Evolutionary conservation across 2,329 filamentous ascomycete genomes (phyloP).

Genomic region (Colletotrichum truncatum): DNA sequence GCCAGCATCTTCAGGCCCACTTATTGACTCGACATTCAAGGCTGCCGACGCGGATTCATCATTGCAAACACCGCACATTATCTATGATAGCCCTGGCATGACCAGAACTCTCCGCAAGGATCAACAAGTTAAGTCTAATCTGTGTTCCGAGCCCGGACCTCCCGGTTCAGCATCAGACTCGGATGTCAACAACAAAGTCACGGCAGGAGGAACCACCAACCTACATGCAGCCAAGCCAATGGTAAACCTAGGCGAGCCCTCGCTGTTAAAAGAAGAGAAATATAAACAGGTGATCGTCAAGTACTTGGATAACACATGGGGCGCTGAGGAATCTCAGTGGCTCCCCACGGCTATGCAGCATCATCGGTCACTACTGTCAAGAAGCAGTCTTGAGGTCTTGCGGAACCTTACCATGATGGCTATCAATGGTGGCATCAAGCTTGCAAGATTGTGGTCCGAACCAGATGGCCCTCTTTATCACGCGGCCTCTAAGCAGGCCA

Average conservation of each 20-base stretch:
- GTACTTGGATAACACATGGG: slow-evolving; percentile 10
- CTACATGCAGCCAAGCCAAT: too few relatives aligned
- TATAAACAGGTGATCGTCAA: neutral
- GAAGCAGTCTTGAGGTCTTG: slow-evolving; percentile 9
- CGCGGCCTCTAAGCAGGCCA: neutral
- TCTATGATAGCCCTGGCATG: neutral
- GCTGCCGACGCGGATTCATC: neutral
- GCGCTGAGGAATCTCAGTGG: slow-evolving; percentile 3
- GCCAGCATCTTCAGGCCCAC: neutral
- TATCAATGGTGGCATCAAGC: neutral
- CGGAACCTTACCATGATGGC: slow-evolving; percentile 4
- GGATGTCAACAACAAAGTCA: too few relatives aligned
- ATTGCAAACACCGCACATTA: neutral
- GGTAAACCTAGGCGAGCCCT: neutral
- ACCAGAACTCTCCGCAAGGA: neutral
- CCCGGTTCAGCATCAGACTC: neutral
- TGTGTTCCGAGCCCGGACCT: neutral
- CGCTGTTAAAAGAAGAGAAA: neutral
- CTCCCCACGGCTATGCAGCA: slow-evolving; percentile 12
- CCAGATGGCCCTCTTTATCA: slow-evolving; percentile 19
- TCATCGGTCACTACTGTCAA: neutral
- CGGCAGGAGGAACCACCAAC: too few relatives aligned
- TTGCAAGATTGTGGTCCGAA: slow-evolving; percentile 16
- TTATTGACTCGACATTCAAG: neutral
- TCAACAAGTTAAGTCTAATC: neutral